Conservation (phyloP, 176 grass and related monocot genomes). For the Carex littledalei region DNA sequence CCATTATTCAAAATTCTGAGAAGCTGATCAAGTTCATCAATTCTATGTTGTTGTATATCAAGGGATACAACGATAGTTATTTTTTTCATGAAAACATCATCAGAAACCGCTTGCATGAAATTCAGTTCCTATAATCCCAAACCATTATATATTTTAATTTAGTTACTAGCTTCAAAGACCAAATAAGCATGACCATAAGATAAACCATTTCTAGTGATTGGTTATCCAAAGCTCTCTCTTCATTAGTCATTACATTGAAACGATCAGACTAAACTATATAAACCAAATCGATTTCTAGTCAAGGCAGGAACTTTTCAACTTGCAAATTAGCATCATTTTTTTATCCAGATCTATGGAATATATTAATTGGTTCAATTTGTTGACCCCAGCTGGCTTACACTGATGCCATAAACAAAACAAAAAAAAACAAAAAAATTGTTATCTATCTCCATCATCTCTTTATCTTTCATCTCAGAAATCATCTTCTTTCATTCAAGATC, state of each 20-base stretch:
- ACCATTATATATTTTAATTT: background rate
- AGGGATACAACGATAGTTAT: no score
- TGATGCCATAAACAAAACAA: background rate
- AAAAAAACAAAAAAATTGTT: no score
- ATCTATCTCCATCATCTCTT: background rate
- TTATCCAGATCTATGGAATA: background rate
- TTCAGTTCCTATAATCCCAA: background rate
- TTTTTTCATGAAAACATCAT: background rate
- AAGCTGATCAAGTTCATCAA: no score
- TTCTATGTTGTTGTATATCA: no score
- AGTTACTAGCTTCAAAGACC: background rate
- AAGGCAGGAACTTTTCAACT: background rate
- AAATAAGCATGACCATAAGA: no score
- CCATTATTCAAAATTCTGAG: no score
- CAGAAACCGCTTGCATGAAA: background rate
- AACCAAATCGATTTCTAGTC: background rate
- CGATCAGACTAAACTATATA: background rate
- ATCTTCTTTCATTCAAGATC: background rate
- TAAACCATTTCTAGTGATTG: no score
- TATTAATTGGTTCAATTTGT: background rate
- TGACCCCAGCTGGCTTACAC: background rate
- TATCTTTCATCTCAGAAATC: background rate
- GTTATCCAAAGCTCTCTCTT: no score
- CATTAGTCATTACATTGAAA: background rate
- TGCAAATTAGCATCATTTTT: background rate